Evolutionary conservation across 2,329 filamentous ascomycete species (phyloP).

Genomic region (Diaporthe destruens): DNA sequence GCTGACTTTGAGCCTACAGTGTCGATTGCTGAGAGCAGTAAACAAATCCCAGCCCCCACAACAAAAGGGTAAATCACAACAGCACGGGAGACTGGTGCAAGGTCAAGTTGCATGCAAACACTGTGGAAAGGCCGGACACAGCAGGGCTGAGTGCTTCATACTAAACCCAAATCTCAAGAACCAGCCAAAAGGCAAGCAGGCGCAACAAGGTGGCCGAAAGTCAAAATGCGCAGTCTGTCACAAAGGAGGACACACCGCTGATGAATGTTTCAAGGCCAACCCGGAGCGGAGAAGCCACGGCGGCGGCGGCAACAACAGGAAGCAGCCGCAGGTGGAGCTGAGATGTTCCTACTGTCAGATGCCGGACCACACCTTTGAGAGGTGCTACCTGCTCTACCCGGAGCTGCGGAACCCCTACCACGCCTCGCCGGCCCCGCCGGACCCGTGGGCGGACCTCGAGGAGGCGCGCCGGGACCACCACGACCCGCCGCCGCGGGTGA

Average conservation of each 20-base stretch:
- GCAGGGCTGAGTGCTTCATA: not conserved
- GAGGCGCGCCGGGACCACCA: not conserved
- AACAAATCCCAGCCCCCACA: not conserved
- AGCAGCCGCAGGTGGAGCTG: not conserved
- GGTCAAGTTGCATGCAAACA: not conserved
- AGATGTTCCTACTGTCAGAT: not conserved
- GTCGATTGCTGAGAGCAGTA: not conserved
- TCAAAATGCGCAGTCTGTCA: not conserved
- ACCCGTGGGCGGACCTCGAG: not conserved
- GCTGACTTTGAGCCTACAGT: not conserved
- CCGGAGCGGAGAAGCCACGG: not conserved
- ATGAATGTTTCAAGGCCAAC: not conserved
- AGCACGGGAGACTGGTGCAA: not conserved
- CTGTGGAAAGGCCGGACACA: not conserved
- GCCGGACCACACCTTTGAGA: not conserved
- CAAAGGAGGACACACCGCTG: not conserved
- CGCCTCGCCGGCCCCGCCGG: not conserved
- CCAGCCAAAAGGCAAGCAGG: not conserved
- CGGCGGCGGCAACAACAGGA: not conserved
- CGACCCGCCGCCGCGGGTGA: constrained; percentile 1
- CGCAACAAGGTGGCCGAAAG: not conserved
- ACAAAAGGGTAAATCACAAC: not conserved
- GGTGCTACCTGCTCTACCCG: not conserved
- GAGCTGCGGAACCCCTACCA: not conserved
- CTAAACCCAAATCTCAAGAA: not conserved